These are phyloP conservation scores for Pilobolus umbonatus DNA, from an alignment of 192 early-diverging fungal genomes.

Conservation along the genomic window DNA sequence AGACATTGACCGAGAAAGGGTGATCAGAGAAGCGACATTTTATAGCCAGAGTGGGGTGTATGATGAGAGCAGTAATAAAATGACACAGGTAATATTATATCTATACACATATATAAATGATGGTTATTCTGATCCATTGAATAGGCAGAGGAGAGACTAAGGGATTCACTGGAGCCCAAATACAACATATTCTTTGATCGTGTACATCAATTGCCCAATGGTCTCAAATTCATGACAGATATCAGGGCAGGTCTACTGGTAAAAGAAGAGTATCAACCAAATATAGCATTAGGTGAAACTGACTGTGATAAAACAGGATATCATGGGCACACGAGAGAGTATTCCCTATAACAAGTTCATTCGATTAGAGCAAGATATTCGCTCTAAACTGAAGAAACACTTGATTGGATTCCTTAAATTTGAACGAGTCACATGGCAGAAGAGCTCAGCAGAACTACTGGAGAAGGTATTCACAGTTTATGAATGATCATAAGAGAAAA, in stretches of 20 bases:
- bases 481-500: background rate
- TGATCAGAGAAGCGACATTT: constrained; percentile 22
- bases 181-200: constrained; percentile 74
- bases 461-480: constrained; percentile 61
- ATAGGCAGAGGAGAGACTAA: constrained; percentile 52
- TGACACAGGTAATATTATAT: too few relatives aligned
- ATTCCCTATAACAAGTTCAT: constrained; percentile 44
- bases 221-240: constrained; percentile 75
- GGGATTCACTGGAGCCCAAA: constrained; percentile 59
- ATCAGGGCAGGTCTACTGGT: constrained; percentile 75
- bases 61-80: too few relatives aligned
- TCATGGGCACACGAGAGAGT: constrained; percentile 21
- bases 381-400: constrained; percentile 66
- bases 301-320: background rate
- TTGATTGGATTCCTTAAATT: constrained; percentile 74
- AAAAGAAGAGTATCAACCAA: background rate
- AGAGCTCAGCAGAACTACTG: constrained; percentile 61
- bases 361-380: constrained; percentile 60
- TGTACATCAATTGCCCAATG: constrained; percentile 70
- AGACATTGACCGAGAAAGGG: constrained; percentile 41
- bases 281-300: background rate
- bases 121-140: too few relatives aligned
- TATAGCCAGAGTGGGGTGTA: too few relatives aligned
- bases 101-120: too few relatives aligned
- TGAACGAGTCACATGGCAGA: constrained; percentile 80